Percentiles rank a stretch among this genome's conserved stretches.
Evolutionary conservation across 306 rosid genomes (phyloP).

Genomic region (Prunus persica): Prunus_persica_NCBIv2 NC_034009.1:47597501-47598000

Average conservation of each 20-base stretch:
- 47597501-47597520: constrained; percentile 77
- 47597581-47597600: neutral
- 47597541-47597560: constrained; percentile 68
- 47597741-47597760: constrained; percentile 57
- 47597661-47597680: neutral
- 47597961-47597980: neutral
- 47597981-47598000: neutral
- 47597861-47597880: constrained; percentile 23
- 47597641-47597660: neutral
- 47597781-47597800: constrained; percentile 45
- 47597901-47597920: constrained; percentile 24
- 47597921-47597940: constrained; percentile 29
- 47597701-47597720: constrained; percentile 71
- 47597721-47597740: constrained; percentile 62
- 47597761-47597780: constrained; percentile 55
- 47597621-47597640: neutral
- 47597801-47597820: constrained; percentile 29
- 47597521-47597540: constrained; percentile 62
- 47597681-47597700: constrained; percentile 11
- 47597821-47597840: constrained; percentile 20
- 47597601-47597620: neutral
- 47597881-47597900: constrained; percentile 7
- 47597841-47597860: constrained; percentile 31
- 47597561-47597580: constrained; percentile 44
- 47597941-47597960: neutral